phyloP scores from a whole-genome alignment of 176 grass and related monocot species.

The Chrysopogon serrulatus region DNA sequence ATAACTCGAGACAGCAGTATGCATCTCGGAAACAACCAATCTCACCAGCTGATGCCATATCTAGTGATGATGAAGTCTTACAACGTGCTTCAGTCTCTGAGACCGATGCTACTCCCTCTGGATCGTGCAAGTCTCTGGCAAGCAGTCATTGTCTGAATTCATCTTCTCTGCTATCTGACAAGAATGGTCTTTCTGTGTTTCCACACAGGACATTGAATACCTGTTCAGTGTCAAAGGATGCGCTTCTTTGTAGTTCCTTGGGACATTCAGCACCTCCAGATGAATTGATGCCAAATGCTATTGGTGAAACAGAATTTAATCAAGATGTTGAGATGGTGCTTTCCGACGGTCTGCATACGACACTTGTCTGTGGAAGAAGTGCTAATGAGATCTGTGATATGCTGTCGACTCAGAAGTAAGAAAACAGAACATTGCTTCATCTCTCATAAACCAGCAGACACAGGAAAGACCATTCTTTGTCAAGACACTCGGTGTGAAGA shows the following conservation, averaged over 20 bases:
- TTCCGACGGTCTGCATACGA: constrained; percentile 20
- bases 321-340: constrained; percentile 1
- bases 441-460: neutral
- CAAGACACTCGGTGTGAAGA: constrained; percentile 16
- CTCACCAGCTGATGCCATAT: constrained; percentile 12
- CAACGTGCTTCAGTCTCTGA: neutral
- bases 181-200: constrained; percentile 1
- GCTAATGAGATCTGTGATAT: constrained; percentile 18
- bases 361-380: neutral
- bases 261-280: neutral
- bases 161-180: neutral
- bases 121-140: neutral
- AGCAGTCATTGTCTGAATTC: constrained; percentile 16
- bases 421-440: neutral
- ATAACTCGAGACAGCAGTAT: constrained; percentile 16
- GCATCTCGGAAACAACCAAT: constrained; percentile 1
- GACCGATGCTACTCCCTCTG: neutral
- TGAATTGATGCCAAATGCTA: neutral
- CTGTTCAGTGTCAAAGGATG: neutral
- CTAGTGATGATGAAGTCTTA: neutral
- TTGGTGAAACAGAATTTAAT: constrained; percentile 3
- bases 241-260: neutral
- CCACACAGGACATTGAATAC: neutral
- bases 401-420: constrained; percentile 3
- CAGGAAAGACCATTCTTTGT: neutral